phyloP scores from a whole-genome alignment of 2,329 filamentous ascomycete species.

The Botrytis paeoniae region DNA sequence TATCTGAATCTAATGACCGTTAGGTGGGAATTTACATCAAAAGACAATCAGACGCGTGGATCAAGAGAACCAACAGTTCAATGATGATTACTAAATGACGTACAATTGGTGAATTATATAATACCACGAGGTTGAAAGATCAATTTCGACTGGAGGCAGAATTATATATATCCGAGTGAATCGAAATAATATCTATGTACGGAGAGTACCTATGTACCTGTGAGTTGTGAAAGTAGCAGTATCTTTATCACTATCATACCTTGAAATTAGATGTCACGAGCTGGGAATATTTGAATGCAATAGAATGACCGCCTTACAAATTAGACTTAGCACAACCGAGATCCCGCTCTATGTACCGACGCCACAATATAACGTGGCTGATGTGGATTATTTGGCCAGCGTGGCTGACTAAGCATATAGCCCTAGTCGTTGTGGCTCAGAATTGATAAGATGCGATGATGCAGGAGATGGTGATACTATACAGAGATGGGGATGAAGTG shows the following conservation, averaged over 20 bases:
- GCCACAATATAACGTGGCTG: neutral
- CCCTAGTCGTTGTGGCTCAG: neutral
- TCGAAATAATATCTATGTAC: neutral
- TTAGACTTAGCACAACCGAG: neutral
- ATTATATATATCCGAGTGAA: neutral
- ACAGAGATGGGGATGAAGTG: neutral
- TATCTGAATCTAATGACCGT: neutral
- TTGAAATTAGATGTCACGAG: conserved; percentile 1
- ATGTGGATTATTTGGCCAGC: neutral
- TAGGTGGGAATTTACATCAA: conserved; percentile 14
- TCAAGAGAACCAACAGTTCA: neutral
- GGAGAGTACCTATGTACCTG: neutral
- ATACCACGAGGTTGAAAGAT: neutral
- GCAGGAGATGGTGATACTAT: neutral
- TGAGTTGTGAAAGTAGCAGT: neutral
- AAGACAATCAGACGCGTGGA: neutral
- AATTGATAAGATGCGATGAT: neutral
- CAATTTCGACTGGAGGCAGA: neutral
- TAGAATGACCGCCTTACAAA: neutral
- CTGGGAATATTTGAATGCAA: neutral
- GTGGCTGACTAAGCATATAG: neutral
- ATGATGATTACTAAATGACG: neutral
- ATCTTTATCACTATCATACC: neutral
- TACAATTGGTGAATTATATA: conserved; percentile 5
- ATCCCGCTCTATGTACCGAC: neutral